Conservation (phyloP, 2,329 filamentous ascomycete genomes). For the Fusarium praegraminearum region DNA sequence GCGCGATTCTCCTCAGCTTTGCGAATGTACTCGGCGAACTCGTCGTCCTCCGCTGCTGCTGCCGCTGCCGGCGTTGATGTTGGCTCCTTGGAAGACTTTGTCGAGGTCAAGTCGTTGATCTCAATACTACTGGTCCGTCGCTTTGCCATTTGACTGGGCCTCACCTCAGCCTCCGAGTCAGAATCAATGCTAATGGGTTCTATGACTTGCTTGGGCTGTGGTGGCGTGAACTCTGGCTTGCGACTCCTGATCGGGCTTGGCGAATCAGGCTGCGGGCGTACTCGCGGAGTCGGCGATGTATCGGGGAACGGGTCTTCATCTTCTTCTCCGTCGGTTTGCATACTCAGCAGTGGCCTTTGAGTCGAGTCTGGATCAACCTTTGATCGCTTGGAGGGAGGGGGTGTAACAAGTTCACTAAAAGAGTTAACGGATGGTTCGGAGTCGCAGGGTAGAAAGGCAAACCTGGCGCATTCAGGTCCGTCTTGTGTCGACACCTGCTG, state of each 20-base stretch:
- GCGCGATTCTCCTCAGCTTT: constrained; percentile 54
- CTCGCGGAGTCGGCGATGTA: constrained; percentile 41
- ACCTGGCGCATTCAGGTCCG: constrained; percentile 40
- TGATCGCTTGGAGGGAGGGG: constrained; percentile 56
- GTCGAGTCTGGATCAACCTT: constrained; percentile 42
- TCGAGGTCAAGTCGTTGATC: constrained; percentile 6
- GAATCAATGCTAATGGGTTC: constrained; percentile 46
- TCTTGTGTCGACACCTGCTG: constrained; percentile 31
- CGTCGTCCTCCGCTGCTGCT: constrained; percentile 51
- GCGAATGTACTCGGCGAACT: constrained; percentile 60
- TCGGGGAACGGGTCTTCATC: constrained; percentile 31
- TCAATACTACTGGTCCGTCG: constrained; percentile 33
- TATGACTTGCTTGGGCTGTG: constrained; percentile 9
- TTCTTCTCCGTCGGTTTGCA: constrained; percentile 24
- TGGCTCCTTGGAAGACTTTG: constrained; percentile 12
- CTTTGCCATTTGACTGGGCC: neutral
- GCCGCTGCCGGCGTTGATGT: constrained; percentile 3
- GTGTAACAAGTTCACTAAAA: constrained; percentile 52
- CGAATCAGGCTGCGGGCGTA: constrained; percentile 14
- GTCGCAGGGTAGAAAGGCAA: constrained; percentile 6
- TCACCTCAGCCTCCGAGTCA: constrained; percentile 51
- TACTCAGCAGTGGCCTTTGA: constrained; percentile 29
- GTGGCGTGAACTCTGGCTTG: constrained; percentile 8
- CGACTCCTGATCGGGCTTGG: constrained; percentile 22
- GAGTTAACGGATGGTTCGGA: constrained; percentile 24